Evolutionary conservation across 179 eudicot species (phyloP), one percentile per base, ranked within the genome.

Genomic region (Beta corolliflora): DNA sequence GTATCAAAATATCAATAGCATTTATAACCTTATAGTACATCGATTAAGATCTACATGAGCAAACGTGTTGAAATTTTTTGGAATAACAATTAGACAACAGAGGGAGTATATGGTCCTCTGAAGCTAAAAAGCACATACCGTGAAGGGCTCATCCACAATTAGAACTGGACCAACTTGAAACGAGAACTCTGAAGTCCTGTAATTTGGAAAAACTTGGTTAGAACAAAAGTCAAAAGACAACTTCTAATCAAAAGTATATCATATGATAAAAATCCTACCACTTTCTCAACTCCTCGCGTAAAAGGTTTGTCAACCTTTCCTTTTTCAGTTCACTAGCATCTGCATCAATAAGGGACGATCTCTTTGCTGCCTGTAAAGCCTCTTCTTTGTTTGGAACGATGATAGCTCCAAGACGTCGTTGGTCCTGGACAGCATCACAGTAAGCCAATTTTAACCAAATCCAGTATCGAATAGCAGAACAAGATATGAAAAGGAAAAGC

Each of bases 381-480:
- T 94, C 98, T 83, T 94, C 96, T 83, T 90, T 89, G 86, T 94
- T 91, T 55, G 98, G 99, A 81, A 94, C 98, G 74, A 96, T 84
- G 7, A 96, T 79, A 76, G 99, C 99, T 83, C 97, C 97, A 82
- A 94, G 92, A 74, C 98, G 99, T 1, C 99, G 88, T 86, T 90
- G 92, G 75, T 96, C 99, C 99, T 93, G 81, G 21, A 83, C 16
- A 73, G 78, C 66, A 66, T n/a, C 63, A 46, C 58, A 80, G 48
- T 58, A 25, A 23, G 14, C 59, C 16, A 53, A 58, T 59, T 80
- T 58, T 15, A 53, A 6, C 15, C 7, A 79, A 19, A 79, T 16
- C 69, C 55, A 45, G 46, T 54, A 12, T 53, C 41, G 12, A 10
- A 71, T 2, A 48, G 58, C 9, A 71, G 18, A 46, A 41, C 45